A percentile compares a stretch with the other conserved stretches of the same genome.
These are phyloP conservation scores for Sedum album DNA, from an alignment of 164 flowering plant species.

Conservation along the genomic window DNA sequence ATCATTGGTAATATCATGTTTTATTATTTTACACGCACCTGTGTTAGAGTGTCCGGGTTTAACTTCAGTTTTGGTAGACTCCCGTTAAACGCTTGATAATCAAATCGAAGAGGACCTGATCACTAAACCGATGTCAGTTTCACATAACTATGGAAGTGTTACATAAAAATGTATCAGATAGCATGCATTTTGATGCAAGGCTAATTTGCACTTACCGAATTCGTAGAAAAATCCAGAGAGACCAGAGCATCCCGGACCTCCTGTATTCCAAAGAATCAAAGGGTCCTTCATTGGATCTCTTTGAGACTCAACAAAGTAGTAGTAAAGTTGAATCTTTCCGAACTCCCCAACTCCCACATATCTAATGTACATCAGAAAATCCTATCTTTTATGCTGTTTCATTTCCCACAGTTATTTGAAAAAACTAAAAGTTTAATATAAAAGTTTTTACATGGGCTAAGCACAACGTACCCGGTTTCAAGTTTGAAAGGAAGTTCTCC, in stretches of 20 bases:
- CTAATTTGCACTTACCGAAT: conserved; percentile 8
- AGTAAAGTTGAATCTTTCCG: conserved; percentile 11
- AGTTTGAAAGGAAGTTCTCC: conserved; percentile 7
- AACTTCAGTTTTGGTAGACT: conserved; percentile 11
- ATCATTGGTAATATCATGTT: too few relatives aligned
- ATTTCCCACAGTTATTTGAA: neutral
- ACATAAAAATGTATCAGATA: neutral
- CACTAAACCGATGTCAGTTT: neutral
- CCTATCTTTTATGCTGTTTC: neutral
- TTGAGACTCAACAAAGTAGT: conserved; percentile 18
- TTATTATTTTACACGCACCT: conserved; percentile 12
- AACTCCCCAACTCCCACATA: conserved; percentile 12
- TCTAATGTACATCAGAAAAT: neutral
- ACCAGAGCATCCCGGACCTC: conserved; percentile 21
- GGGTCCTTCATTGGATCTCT: conserved; percentile 15
- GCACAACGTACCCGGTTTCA: conserved; percentile 1
- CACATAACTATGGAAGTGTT: neutral
- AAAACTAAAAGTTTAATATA: neutral
- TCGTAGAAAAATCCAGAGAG: conserved; percentile 11
- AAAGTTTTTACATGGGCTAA: neutral
- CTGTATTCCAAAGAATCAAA: conserved; percentile 17
- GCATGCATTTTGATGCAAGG: neutral
- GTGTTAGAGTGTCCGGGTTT: conserved; percentile 21
- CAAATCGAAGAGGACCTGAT: conserved; percentile 21
- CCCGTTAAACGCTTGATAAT: conserved; percentile 14